Conservation (phyloP, 345 rosid genomes). For the Cardamine resedifolia region DNA sequence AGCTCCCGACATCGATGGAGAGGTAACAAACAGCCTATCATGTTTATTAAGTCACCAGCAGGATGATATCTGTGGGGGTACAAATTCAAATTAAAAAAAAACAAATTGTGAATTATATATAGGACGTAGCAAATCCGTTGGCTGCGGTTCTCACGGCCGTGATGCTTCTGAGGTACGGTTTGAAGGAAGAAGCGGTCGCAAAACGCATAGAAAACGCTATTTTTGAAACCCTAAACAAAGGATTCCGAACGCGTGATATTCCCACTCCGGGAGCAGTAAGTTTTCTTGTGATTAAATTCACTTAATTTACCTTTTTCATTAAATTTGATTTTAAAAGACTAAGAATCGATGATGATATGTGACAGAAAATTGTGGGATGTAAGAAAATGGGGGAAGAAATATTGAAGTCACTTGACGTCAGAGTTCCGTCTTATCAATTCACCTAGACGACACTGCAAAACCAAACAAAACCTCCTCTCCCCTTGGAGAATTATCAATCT, state of each 20-base stretch:
- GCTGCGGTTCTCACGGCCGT: constrained; percentile 2
- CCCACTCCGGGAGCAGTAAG: background rate
- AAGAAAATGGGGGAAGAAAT: background rate
- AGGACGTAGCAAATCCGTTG: constrained; percentile 6
- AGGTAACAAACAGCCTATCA: background rate
- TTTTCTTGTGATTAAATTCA: no score
- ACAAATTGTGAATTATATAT: background rate
- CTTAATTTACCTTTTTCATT: no score
- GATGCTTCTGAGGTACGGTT: background rate
- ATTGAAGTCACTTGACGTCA: background rate
- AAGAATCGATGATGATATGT: background rate
- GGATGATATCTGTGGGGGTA: background rate
- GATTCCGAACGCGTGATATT: background rate
- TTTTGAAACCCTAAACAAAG: background rate
- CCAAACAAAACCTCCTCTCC: no score
- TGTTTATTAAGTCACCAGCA: no score
- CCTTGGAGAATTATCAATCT: no score
- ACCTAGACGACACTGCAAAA: no score
- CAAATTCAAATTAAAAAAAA: background rate
- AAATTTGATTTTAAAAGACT: background rate
- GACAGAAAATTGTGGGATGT: background rate
- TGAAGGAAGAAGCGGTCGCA: background rate
- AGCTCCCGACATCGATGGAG: background rate
- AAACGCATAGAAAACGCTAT: background rate
- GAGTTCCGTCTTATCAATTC: background rate